Conservation (phyloP, 1,139 yeast species). For the Nakaseomyces nivariensis region DNA sequence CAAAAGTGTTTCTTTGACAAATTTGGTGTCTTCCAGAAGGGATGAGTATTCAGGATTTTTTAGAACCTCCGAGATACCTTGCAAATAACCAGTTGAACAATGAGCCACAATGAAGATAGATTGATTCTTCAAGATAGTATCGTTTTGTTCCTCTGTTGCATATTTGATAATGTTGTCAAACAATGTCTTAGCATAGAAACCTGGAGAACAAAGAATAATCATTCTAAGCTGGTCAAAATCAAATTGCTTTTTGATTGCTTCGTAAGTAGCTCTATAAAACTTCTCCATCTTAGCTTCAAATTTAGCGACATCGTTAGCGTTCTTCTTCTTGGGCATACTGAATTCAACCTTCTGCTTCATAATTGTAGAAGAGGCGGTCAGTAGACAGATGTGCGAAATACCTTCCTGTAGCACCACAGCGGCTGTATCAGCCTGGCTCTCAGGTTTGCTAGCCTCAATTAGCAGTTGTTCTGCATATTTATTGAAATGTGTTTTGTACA, state of each 20-base stretch:
- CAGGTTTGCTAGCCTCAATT: constrained; percentile 63
- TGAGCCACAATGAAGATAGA: constrained; percentile 70
- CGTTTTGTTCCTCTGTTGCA: constrained; percentile 50
- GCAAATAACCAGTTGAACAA: constrained; percentile 85
- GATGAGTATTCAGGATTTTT: constrained; percentile 58
- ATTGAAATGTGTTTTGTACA: constrained; percentile 77
- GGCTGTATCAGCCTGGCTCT: constrained; percentile 80
- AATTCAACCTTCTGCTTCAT: constrained; percentile 73
- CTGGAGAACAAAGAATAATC: constrained; percentile 85
- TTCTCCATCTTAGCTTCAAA: constrained; percentile 72
- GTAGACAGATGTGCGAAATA: constrained; percentile 80
- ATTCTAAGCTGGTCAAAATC: constrained; percentile 66
- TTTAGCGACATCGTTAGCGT: constrained; percentile 65
- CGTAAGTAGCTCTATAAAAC: constrained; percentile 56
- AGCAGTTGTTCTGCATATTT: constrained; percentile 55
- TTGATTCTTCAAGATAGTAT: constrained; percentile 45
- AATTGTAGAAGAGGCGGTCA: constrained; percentile 84
- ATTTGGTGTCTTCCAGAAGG: constrained; percentile 69
- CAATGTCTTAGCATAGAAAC: constrained; percentile 67
- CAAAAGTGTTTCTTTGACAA: constrained; percentile 59
- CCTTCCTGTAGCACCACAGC: constrained; percentile 94
- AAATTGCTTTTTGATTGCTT: constrained; percentile 57
- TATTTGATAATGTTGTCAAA: constrained; percentile 44
- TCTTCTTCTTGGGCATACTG: constrained; percentile 73
- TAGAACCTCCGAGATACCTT: constrained; percentile 80